A percentile compares a stretch with the other conserved stretches of the same genome.
These are phyloP conservation scores for Acorus gramineus DNA, from an alignment of 106 monocot species.

Conservation along the genomic window DNA sequence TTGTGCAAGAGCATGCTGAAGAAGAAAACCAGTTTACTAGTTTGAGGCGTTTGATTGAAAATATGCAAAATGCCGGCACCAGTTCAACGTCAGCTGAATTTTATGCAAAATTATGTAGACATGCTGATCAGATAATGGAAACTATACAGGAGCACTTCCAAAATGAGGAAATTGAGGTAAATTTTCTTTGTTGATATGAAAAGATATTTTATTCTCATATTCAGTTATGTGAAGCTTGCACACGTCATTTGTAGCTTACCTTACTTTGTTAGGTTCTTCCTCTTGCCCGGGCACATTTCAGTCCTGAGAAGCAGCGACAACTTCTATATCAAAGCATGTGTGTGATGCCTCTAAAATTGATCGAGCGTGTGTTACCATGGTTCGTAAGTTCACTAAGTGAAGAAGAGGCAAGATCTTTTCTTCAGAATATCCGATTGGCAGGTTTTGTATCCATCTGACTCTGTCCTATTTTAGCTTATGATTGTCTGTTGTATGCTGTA, in stretches of 20 bases:
- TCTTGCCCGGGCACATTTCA: constrained; percentile 80
- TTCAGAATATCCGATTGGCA: constrained; percentile 80
- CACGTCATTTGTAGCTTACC: constrained; percentile 3
- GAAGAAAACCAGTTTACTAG: constrained; percentile 81
- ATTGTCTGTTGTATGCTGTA: background rate
- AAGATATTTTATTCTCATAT: no score
- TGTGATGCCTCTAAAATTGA: constrained; percentile 89
- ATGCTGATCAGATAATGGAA: constrained; percentile 97
- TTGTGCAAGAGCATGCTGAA: constrained; percentile 85
- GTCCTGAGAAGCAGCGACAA: constrained; percentile 60
- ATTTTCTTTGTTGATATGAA: background rate
- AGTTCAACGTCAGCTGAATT: constrained; percentile 77
- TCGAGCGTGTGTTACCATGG: constrained; percentile 97
- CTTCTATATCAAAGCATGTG: constrained; percentile 75
- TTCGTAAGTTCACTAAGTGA: constrained; percentile 62
- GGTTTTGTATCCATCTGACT: constrained; percentile 28
- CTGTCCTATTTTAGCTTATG: background rate
- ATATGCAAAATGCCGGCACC: constrained; percentile 67
- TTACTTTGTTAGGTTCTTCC: constrained; percentile 69
- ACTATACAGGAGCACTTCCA: constrained; percentile 83
- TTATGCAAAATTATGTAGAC: constrained; percentile 61
- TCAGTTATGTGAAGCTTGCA: no score
- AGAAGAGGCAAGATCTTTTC: constrained; percentile 68
- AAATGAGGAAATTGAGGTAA: constrained; percentile 75
- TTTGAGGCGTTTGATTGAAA: constrained; percentile 85